Percentiles rank a stretch among this genome's conserved stretches.
Evolutionary conservation across 768 basidiomycete genomes (phyloP).

Genomic region (Fomitopsis pulvina): DNA sequence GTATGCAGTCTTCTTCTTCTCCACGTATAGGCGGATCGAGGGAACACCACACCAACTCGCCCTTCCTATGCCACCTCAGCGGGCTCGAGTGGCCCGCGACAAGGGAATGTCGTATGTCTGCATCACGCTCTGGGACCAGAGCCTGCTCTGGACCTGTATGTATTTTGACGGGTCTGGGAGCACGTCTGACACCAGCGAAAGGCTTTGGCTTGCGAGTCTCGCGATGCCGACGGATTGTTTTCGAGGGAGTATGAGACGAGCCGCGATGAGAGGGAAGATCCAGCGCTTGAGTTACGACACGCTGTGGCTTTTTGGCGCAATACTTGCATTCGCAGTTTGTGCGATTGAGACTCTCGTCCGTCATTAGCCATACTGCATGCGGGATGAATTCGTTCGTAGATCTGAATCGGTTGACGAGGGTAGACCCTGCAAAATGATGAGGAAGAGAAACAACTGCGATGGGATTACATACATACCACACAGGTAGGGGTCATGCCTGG

Average conservation of each 20-base stretch:
- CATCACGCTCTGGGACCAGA: conserved; percentile 56
- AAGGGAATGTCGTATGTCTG: conserved; percentile 56
- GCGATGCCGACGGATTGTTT: conserved; percentile 6
- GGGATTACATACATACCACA: conserved; percentile 40
- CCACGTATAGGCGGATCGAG: conserved; percentile 44
- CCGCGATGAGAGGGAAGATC: conserved; percentile 30
- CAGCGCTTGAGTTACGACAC: conserved; percentile 59
- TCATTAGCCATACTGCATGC: conserved; percentile 75
- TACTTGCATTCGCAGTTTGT: conserved; percentile 70
- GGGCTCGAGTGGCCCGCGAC: conserved; percentile 36
- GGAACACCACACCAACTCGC: conserved; percentile 68
- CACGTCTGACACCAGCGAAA: conserved; percentile 35
- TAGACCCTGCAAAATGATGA: conserved; percentile 29
- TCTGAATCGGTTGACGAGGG: conserved; percentile 50
- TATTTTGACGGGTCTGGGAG: conserved; percentile 27
- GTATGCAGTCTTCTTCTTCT: conserved; percentile 38
- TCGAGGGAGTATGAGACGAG: neutral
- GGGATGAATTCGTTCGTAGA: conserved; percentile 83
- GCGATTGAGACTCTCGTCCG: conserved; percentile 40
- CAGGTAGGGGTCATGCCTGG: conserved; percentile 75
- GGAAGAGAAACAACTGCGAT: neutral
- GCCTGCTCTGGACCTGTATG: conserved; percentile 34
- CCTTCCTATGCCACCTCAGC: conserved; percentile 57
- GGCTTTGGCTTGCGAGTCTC: conserved; percentile 22
- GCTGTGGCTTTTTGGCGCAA: conserved; percentile 63